Conservation (phyloP, 495 filamentous ascomycete species). For the Neurospora tetrasperma region DNA sequence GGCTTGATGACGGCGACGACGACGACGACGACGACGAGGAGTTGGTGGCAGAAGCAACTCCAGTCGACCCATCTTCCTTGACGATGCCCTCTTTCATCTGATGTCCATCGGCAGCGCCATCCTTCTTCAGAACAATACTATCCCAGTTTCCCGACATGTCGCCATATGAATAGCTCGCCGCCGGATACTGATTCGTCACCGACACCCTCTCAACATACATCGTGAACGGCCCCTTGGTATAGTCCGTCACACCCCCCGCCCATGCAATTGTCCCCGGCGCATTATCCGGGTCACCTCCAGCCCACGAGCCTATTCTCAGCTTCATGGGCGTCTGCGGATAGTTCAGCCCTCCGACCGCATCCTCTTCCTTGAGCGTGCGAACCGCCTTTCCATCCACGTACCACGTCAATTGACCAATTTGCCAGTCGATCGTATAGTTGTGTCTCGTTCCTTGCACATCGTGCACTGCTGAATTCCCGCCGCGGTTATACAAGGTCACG, state of each 20-base stretch:
- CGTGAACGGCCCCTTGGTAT: slow-evolving; percentile 61
- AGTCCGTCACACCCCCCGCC: slow-evolving; percentile 71
- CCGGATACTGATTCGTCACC: slow-evolving; percentile 57
- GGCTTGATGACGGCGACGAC: not conserved
- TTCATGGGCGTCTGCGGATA: slow-evolving; percentile 85
- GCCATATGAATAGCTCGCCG: slow-evolving; percentile 60
- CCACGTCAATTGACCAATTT: slow-evolving; percentile 62
- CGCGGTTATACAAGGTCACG: slow-evolving; percentile 60
- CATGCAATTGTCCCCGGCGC: slow-evolving; percentile 71
- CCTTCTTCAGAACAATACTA: slow-evolving; percentile 39
- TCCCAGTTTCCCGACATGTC: slow-evolving; percentile 57
- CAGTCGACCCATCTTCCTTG: not conserved
- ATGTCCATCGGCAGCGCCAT: not conserved
- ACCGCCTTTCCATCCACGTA: slow-evolving; percentile 59
- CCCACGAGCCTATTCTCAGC: slow-evolving; percentile 73
- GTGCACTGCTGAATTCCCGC: slow-evolving; percentile 46
- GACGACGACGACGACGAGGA: not conserved
- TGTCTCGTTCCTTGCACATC: slow-evolving; percentile 55
- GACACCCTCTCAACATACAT: slow-evolving; percentile 67
- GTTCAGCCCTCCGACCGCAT: slow-evolving; percentile 48
- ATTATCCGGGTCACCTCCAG: slow-evolving; percentile 60
- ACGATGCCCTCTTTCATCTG: not conserved
- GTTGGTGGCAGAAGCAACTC: not conserved
- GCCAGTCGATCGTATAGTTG: slow-evolving; percentile 82
- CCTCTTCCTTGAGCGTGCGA: slow-evolving; percentile 51